Evolutionary conservation across 495 filamentous ascomycete genomes (phyloP).

Genomic region (Astrothelium subdiscretum): DNA sequence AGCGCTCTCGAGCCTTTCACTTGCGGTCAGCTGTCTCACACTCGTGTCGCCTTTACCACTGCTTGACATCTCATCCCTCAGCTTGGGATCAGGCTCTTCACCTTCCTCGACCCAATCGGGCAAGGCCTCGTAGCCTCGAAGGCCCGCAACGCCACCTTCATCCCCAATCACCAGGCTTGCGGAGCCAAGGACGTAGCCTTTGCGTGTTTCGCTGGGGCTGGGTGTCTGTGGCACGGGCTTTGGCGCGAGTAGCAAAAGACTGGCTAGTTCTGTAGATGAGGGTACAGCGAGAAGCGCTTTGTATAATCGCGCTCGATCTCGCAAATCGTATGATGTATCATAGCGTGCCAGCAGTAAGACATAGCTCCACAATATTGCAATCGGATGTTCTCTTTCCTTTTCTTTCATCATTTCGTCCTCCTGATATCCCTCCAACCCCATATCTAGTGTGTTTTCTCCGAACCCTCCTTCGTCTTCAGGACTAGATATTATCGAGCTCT

Average conservation of each 20-base stretch:
- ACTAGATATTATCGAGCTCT: slow-evolving; percentile 16
- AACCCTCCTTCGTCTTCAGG: slow-evolving; percentile 23
- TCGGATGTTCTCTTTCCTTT: slow-evolving; percentile 49
- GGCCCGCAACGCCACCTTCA: slow-evolving; percentile 54
- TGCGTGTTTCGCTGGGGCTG: slow-evolving; percentile 69
- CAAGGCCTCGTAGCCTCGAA: slow-evolving; percentile 64
- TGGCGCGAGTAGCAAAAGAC: slow-evolving; percentile 77
- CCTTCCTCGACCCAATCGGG: slow-evolving; percentile 78
- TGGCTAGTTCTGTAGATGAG: slow-evolving; percentile 69
- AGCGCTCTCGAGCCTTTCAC: slow-evolving; percentile 10
- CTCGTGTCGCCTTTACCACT: slow-evolving; percentile 25
- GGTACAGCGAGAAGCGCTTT: slow-evolving; percentile 68
- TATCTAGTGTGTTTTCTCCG: slow-evolving; percentile 10
- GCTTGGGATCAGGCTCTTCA: slow-evolving; percentile 60
- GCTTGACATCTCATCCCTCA: slow-evolving; percentile 41
- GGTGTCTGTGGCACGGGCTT: slow-evolving; percentile 85
- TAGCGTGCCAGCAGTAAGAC: slow-evolving; percentile 77
- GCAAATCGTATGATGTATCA: slow-evolving; percentile 87
- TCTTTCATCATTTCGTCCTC: slow-evolving; percentile 9
- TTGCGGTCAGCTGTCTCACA: slow-evolving; percentile 18
- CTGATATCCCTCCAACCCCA: slow-evolving; percentile 8
- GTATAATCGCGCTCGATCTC: slow-evolving; percentile 80
- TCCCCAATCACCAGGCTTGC: slow-evolving; percentile 73
- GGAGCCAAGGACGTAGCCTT: slow-evolving; percentile 65
- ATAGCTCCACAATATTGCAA: slow-evolving; percentile 71